Base-by-base conservation (phyloP, 208 protist species). In the Acanthamoeba royreba region DNA sequence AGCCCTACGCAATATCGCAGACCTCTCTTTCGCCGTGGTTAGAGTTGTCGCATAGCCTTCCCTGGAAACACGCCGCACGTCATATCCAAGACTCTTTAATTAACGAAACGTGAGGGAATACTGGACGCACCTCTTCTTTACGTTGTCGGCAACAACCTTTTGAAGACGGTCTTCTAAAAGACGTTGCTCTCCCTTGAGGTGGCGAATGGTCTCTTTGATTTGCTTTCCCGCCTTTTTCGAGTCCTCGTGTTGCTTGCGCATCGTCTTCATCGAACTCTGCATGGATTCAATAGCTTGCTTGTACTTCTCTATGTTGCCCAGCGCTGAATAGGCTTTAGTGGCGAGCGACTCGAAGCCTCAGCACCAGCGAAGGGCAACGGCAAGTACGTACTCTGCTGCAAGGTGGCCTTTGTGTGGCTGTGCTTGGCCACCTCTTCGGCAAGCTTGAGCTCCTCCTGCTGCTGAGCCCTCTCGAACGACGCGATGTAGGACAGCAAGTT, bases 371-470 rank as follows among this genome's bases (percentile, higher is more conserved):
- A 25, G 63, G 33, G 9, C 33, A 74, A 38, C 8, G 63, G 33
- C 63, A 74, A 61, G n/a, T n/a, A 61, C 72, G 25, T 66, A 88
- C 81, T n/a, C 25, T 28, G 53, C 45, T 61, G 25, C 5, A 88
- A 31, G 31, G 19, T 63, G 5, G 35, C 25, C 31, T 53, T 4
- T 17, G 81, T 61, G 42, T 88, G 81, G 28, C n/a, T 38, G 81
- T 88, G 81, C 81, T 38, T 88, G 1, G 43, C 47, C 33, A 66
- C 33, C 81, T 88, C 81, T 17, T 55, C 81, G 4, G 49, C 43
- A 15, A 88, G 81, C 81, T 88, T 88, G n/a, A 88, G 5, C 47
- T 88, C 81, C 1, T 88, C 81, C 33, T 88, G 81, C 5, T 63
- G 81, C 31, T 88, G 81, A 15, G 81, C 3, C 7, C 49, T n/a